Percentiles rank a stretch among this genome's conserved stretches.
Conservation (phyloP, 306 rosid species). For the Medicago truncatula region DNA sequence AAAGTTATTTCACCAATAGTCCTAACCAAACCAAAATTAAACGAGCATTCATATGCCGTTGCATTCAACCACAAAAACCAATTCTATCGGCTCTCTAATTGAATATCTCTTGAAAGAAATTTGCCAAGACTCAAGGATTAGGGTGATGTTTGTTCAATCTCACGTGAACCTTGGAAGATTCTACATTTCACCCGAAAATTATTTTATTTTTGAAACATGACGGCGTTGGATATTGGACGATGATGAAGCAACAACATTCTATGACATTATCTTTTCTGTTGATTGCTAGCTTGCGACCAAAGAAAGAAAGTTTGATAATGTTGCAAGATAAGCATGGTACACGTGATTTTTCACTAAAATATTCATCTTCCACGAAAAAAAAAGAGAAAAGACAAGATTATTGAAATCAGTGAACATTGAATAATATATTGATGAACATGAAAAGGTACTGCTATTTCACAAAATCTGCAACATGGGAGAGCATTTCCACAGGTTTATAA, state of each 20-base stretch:
- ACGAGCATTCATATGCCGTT: too few species aligned
- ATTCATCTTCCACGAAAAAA: too few species aligned
- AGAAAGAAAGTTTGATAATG: not conserved
- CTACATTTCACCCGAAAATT: not conserved
- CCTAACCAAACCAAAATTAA: too few species aligned
- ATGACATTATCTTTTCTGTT: too few species aligned
- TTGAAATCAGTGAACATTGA: not conserved
- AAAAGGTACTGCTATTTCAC: not conserved
- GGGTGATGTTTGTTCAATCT: too few species aligned
- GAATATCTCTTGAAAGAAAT: too few species aligned
- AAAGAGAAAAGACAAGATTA: too few species aligned
- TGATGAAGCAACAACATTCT: not conserved
- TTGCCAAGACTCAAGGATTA: too few species aligned
- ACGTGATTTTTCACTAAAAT: not conserved
- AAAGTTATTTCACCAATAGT: too few species aligned
- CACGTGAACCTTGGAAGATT: not conserved
- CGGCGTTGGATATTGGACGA: not conserved
- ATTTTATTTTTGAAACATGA: too few species aligned
- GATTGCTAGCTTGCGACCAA: not conserved
- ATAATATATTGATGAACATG: not conserved
- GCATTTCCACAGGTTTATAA: not conserved
- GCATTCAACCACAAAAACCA: too few species aligned
- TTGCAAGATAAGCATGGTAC: not conserved
- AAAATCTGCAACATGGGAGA: not conserved
- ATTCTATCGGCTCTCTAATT: too few species aligned